Evolutionary conservation across 2,329 filamentous ascomycete species (phyloP), one percentile per base, ranked within the genome.

Genomic region (Sarocladium kiliense): DNA sequence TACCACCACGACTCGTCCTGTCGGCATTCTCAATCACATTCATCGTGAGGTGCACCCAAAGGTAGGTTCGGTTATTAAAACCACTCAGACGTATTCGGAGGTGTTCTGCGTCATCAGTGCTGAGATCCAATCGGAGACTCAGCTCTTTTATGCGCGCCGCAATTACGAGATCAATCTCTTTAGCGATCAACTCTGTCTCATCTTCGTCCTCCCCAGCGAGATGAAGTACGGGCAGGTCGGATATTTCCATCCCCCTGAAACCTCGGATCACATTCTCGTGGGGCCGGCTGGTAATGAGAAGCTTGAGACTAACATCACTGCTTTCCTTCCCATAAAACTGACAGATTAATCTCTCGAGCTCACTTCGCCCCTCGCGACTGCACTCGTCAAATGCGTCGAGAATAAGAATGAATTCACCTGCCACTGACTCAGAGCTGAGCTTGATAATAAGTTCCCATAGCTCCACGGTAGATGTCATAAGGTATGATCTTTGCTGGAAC

Each of bases 311-410:
- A 11, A 42, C 39, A 16, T 53, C 44, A 23, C 61, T 62, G 14
- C 42, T 41, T 16, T 53, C 44, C 10, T 36, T n/a, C 1, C 16
- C 53, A 47, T 69, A 71, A 14, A 67, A 56, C 7, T 62, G 51
- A 3, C 55, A 47, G 16, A 74, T 44, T 2, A 58, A 60, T 2
- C 16, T 6, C 0, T 58, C 53, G 11, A 49, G 25, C 21, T 49
- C 45, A 7, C 9, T 9, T 9, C 14, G 45, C 11, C 1, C 63
- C 19, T 44, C 39, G 23, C 39, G 39, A 23, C 39, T 49, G 54
- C 73, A 76, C 58, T 75, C 72, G 49, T 76, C 72, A 2, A 76
- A 54, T 3, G 71, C 72, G 60, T 76, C 73, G 1, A 76, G 49
- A 27, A 76, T 55, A 54, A 67, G 73, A 19, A 73, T 51, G 14